Base-by-base conservation (phyloP, 2,329 filamentous ascomycete species). In the Pseudocercospora fuligena region DNA sequence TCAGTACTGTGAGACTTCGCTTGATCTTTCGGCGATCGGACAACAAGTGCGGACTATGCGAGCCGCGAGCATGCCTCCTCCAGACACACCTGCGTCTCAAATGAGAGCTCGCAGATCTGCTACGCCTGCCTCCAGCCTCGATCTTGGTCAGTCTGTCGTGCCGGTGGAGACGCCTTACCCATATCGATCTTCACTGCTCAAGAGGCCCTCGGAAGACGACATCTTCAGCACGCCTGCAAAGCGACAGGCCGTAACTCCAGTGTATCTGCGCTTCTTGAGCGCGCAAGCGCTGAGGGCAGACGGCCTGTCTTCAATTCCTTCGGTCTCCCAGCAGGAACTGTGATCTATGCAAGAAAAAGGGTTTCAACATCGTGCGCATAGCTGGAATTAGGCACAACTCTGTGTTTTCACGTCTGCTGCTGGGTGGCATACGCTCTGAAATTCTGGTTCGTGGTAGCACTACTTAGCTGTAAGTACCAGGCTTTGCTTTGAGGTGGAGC, bases 301-400 rank as follows among this genome's bases (percentile, higher is more conserved):
- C 54, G 72, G 72, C 3, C 51, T 71, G 21, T 53, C 67, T 33
- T 72, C 71, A n/a, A 75, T 72, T 63, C 72, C 73, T 12, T 57
- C 57, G 9, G 36, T 54, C 8, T 36, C 16, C n/a, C 33, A 56
- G 25, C 16, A 25, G 27, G 23, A 14, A 27, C 23, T n/a, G 27
- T 27, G 27, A 31, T 56, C 14, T 1, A 16, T 14, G 3, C 9
- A 7, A 23, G 16, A 36, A 43, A 8, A 16, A n/a, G 19, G 14
- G 16, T 43, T n/a, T 43, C 40, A 43, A 43, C 4, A n/a, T 43
- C 16, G 16, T 1, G 16, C 40, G 8, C 36, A n/a, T 4, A 16
- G 31, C 31, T 40, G 36, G 9, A 6, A 7, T 43, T 43, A 43
- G 5, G 40, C 40, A 43, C 40, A 19, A 7, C 40, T 43, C 16